These are phyloP conservation scores for Cladophialophora immunda DNA, from an alignment of 2,329 filamentous ascomycete species.

Conservation along the genomic window DNA sequence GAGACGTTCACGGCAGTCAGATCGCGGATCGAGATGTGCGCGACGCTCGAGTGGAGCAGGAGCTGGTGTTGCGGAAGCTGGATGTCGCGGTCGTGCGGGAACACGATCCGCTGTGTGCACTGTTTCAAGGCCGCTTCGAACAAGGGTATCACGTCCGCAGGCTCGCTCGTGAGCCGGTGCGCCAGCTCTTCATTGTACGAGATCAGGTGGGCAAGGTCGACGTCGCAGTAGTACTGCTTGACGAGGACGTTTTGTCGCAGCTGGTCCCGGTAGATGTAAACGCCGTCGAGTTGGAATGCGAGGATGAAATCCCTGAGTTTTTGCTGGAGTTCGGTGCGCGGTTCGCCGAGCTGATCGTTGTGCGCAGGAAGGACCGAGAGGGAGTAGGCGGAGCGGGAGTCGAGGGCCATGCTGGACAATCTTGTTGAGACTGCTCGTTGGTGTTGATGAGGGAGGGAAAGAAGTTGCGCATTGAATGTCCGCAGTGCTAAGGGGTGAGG, in stretches of 20 bases:
- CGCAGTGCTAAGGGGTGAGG: background rate
- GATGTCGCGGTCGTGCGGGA: constrained; percentile 73
- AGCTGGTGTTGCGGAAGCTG: constrained; percentile 91
- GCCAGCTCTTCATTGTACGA: constrained; percentile 96
- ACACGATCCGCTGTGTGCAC: constrained; percentile 93
- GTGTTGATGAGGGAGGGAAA: background rate
- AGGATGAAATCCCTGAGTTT: constrained; percentile 91
- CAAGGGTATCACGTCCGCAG: constrained; percentile 89
- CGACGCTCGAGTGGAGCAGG: constrained; percentile 89
- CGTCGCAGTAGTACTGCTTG: constrained; percentile 94
- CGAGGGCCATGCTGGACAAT: constrained; percentile 61
- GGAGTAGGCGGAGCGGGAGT: constrained; percentile 86
- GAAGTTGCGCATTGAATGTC: background rate
- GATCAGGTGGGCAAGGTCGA: constrained; percentile 95
- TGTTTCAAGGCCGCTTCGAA: constrained; percentile 90
- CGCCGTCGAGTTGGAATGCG: constrained; percentile 91
- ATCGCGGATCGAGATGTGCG: constrained; percentile 91
- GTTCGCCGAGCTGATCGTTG: constrained; percentile 72
- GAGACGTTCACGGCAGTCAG: constrained; percentile 93
- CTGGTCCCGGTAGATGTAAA: constrained; percentile 97
- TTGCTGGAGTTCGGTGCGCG: constrained; percentile 75
- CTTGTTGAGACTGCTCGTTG: background rate
- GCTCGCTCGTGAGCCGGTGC: constrained; percentile 86
- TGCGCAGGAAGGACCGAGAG: constrained; percentile 79
- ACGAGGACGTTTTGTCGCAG: constrained; percentile 92